Evolutionary conservation across 306 rosid genomes (phyloP).

Genomic region (Vigna mungo): DNA sequence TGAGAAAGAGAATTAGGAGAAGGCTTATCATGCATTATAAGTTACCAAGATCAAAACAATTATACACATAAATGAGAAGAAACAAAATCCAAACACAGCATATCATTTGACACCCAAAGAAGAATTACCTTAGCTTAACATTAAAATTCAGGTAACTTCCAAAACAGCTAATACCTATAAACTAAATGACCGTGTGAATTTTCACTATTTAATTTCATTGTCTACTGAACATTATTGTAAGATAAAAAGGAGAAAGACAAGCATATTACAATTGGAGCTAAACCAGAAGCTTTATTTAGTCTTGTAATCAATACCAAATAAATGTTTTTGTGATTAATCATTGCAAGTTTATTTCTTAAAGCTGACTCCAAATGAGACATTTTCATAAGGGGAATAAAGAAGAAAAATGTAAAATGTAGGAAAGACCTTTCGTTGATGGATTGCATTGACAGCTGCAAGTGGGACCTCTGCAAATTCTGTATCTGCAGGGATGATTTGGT

Average conservation of each 20-base stretch:
- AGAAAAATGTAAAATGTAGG: background rate
- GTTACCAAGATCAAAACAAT: slow-evolving; percentile 17
- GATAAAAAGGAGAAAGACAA: slow-evolving; percentile 19
- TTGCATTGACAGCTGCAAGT: slow-evolving; percentile 78
- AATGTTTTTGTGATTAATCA: background rate
- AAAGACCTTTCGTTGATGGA: slow-evolving; percentile 73
- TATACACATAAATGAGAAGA: slow-evolving; percentile 17
- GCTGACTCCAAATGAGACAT: slow-evolving; percentile 14
- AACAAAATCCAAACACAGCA: slow-evolving; percentile 19
- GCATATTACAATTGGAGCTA: slow-evolving; percentile 10
- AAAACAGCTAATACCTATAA: slow-evolving; percentile 17
- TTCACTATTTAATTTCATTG: background rate
- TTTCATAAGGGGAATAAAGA: background rate
- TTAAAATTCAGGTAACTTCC: slow-evolving; percentile 23
- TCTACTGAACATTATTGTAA: slow-evolving; percentile 23
- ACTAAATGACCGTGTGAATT: slow-evolving; percentile 27
- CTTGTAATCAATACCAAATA: background rate
- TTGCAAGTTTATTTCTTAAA: slow-evolving; percentile 34
- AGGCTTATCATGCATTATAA: slow-evolving; percentile 35
- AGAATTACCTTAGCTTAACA: background rate
- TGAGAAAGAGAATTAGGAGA: slow-evolving; percentile 35
- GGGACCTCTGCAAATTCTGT: slow-evolving; percentile 93
- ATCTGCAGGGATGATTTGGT: slow-evolving; percentile 88
- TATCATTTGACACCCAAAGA: slow-evolving; percentile 15
- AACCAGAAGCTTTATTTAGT: slow-evolving; percentile 11